A percentile compares a stretch with the other conserved stretches of the same genome.
Conservation (phyloP, 345 rosid genomes). For the Lagerstroemia speciosa region DNA sequence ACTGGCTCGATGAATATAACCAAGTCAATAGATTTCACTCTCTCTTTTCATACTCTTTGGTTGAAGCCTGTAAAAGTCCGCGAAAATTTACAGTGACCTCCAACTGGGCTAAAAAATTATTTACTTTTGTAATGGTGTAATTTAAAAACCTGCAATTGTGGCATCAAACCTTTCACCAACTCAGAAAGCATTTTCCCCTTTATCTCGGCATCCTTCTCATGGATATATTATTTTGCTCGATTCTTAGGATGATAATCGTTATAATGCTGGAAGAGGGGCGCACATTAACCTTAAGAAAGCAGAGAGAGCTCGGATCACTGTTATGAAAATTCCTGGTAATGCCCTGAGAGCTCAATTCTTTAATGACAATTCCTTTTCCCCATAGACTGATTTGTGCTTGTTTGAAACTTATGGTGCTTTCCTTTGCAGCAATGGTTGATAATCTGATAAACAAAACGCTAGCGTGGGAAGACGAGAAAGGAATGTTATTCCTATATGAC, state of each 20-base stretch:
- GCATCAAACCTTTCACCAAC: neutral
- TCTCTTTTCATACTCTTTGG: too few relatives aligned
- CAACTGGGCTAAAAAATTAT: neutral
- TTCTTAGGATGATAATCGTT: conserved; percentile 65
- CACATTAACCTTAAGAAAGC: conserved; percentile 93
- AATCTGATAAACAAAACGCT: conserved; percentile 66
- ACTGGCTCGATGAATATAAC: conserved; percentile 91
- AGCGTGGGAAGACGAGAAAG: conserved; percentile 75
- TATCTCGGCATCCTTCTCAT: neutral
- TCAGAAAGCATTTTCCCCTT: neutral
- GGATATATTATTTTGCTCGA: neutral
- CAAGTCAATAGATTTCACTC: conserved; percentile 33
- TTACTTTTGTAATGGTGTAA: neutral
- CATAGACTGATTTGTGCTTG: neutral
- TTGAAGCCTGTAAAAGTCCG: neutral
- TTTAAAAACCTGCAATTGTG: too few relatives aligned
- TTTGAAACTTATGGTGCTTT: conserved; percentile 4
- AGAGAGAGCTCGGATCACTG: conserved; percentile 73
- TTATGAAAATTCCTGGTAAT: conserved; percentile 81
- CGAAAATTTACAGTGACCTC: neutral
- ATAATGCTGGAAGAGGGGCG: conserved; percentile 87
- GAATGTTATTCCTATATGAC: conserved; percentile 64
- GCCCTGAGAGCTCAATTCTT: neutral
- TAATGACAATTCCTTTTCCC: conserved; percentile 2
- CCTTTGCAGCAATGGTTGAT: conserved; percentile 68